Evolutionary conservation across 2,329 filamentous ascomycete genomes (phyloP), one percentile per base, ranked within the genome.

Genomic region (Raffaelea arxii): DNA sequence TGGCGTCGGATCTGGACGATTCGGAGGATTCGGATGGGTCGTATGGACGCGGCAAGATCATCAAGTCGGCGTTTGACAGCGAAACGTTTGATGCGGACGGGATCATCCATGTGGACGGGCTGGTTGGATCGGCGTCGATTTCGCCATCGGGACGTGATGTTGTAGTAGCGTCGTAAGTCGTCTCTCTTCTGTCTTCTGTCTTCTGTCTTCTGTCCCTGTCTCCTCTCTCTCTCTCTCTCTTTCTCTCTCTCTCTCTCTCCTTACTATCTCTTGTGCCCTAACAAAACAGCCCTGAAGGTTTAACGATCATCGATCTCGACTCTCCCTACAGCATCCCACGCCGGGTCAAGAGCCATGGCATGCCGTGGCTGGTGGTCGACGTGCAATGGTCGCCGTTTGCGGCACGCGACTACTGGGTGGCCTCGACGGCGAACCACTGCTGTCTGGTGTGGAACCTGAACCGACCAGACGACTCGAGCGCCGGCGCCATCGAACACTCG

Each of bases 331-430:
- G 84, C 49, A 84, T 85, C 10, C 91, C 91, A 18, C 83, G 89
- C 18, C 84, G 89, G 57, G 74, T 96, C 41, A 76, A 74, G 55
- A 84, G 84, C 51, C 87, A 94, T 64, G 84, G 87, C 46, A 82
- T 88, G 38, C 84, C 87, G n/a, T 96, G 90, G 88, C 81, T 94
- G 44, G 90, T 95, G 5, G 89, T 91, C 11, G 91, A 96, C 63
- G 90, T 95, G 25, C 91, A 96, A 64, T 96, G 91, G 91, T 95
- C 88, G 11, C 91, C 91, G 1, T 95, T 96, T 62, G 86, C 90
- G 12, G 80, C 78, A 19, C 79, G 90, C 41, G 86, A 94, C 62
- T 90, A 90, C 58, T 96, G 91, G 90, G 84, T 96, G 18, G 86
- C 88, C 30, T 94, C 88, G 49, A 95, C 90, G 1, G 91, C 89